Percentiles rank a stretch among this genome's conserved stretches.
These are phyloP conservation scores for Skeletonema potamos DNA, from an alignment of 108 stramenopile genomes.

Conservation along the genomic window DNA sequence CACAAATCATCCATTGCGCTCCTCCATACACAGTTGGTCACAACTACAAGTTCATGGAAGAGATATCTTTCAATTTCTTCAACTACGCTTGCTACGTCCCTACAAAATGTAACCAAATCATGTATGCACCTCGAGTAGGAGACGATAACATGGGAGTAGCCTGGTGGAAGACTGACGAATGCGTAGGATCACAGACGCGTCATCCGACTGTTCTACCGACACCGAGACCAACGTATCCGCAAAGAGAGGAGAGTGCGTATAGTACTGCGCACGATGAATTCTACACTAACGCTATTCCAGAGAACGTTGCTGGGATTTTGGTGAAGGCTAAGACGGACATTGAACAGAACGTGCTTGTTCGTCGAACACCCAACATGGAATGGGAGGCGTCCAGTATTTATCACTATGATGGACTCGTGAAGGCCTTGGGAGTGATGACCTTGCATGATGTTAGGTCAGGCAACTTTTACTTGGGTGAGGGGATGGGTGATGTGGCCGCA, in stretches of 20 bases:
- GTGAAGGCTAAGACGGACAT: not conserved
- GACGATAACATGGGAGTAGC: constrained; percentile 5
- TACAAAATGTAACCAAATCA: not conserved
- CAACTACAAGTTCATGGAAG: constrained; percentile 4
- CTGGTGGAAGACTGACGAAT: constrained; percentile 19
- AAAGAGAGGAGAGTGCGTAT: not conserved
- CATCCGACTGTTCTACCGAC: constrained; percentile 8
- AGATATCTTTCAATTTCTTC: constrained; percentile 1
- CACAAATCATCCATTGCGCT: not conserved
- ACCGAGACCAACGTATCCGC: not conserved
- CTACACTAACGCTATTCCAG: not conserved
- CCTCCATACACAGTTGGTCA: constrained; percentile 9
- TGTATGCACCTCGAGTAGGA: not conserved
- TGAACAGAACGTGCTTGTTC: constrained; percentile 11
- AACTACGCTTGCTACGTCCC: constrained; percentile 4
- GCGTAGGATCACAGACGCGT: not conserved
- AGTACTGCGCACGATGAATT: not conserved
- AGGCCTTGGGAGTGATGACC: not conserved
- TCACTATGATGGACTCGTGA: not conserved
- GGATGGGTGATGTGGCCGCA: not conserved
- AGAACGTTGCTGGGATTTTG: not conserved
- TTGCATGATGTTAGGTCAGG: not conserved
- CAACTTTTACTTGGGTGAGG: not conserved
- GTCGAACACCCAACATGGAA: not conserved
- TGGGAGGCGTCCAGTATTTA: constrained; percentile 14